A percentile compares a stretch with the other conserved stretches of the same genome.
Conservation (phyloP, 2,329 filamentous ascomycete species). For the Xylariales sp. region DNA sequence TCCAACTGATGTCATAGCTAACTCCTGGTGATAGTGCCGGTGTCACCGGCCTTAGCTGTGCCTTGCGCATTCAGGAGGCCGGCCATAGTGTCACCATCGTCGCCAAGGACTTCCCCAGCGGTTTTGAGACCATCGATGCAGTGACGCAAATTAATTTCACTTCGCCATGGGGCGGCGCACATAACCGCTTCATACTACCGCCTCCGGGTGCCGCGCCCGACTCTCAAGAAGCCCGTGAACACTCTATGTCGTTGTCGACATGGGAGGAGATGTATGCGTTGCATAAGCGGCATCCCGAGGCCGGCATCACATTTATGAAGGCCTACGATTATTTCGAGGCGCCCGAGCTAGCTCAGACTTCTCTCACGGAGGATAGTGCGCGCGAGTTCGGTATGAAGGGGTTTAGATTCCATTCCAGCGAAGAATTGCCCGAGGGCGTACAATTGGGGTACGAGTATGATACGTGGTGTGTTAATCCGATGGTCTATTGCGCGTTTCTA, state of each 20-base stretch:
- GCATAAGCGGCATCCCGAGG: constrained; percentile 49
- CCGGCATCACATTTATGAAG: constrained; percentile 61
- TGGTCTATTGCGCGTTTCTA: constrained; percentile 63
- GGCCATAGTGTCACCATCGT: constrained; percentile 57
- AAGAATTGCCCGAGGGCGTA: constrained; percentile 58
- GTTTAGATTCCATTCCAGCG: constrained; percentile 52
- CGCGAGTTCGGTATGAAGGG: constrained; percentile 50
- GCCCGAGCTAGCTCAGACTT: constrained; percentile 55
- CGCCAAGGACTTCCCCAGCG: constrained; percentile 60
- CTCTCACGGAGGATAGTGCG: constrained; percentile 51
- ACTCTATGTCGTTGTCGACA: constrained; percentile 56
- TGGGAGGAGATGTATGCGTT: constrained; percentile 56
- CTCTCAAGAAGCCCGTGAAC: constrained; percentile 54
- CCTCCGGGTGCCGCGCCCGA: constrained; percentile 39
- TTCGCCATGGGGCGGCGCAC: constrained; percentile 68
- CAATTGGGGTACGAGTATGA: constrained; percentile 63
- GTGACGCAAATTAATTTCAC: constrained; percentile 61
- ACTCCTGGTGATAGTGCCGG: constrained; percentile 57
- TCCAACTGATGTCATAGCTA: not conserved
- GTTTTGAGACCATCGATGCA: constrained; percentile 58
- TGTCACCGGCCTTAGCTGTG: constrained; percentile 63
- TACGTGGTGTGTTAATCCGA: constrained; percentile 66
- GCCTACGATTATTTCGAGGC: constrained; percentile 65
- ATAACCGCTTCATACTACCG: constrained; percentile 64
- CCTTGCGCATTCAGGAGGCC: constrained; percentile 58